phyloP scores from a whole-genome alignment of 169 alveolate species.

The Eimeria brunetti region DNA sequence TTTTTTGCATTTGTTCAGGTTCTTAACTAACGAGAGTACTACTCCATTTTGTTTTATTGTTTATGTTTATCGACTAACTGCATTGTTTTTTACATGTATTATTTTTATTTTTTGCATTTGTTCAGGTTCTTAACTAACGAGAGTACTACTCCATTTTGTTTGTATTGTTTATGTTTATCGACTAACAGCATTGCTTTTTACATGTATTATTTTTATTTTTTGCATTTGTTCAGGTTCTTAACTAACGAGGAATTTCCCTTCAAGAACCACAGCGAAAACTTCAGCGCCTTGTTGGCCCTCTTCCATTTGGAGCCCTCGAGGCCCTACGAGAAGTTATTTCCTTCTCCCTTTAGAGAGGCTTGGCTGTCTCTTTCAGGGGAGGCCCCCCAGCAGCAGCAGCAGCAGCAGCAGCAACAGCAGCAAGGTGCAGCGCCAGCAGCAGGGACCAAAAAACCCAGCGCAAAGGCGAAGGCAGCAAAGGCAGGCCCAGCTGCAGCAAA shows the following conservation, averaged over 20 bases:
- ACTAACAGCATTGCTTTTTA: background rate
- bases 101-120: background rate
- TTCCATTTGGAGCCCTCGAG: conserved; percentile 66
- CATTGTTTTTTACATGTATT: background rate
- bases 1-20: conserved; percentile 26
- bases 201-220: background rate
- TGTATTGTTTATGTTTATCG: no score
- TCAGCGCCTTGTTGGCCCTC: conserved; percentile 62
- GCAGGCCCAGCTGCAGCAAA: conserved; percentile 37
- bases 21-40: conserved; percentile 55
- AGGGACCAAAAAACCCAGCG: conserved; percentile 42
- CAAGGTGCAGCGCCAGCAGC: conserved; percentile 14
- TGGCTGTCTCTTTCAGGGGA: conserved; percentile 72
- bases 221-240: conserved; percentile 39
- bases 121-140: conserved; percentile 63
- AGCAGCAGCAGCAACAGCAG: conserved; percentile 66
- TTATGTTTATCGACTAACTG: background rate
- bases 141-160: no score
- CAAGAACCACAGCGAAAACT: conserved; percentile 70
- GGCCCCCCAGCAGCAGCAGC: conserved; percentile 27
- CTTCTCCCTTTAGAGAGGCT: conserved; percentile 72
- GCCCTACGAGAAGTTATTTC: conserved; percentile 74
- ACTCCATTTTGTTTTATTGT: no score
- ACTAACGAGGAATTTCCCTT: conserved; percentile 65
- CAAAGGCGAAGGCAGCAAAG: conserved; percentile 35